Evolutionary conservation across 1,284 basidiomycete species (phyloP).

Genomic region (Cryptococcus wingfieldii): DNA sequence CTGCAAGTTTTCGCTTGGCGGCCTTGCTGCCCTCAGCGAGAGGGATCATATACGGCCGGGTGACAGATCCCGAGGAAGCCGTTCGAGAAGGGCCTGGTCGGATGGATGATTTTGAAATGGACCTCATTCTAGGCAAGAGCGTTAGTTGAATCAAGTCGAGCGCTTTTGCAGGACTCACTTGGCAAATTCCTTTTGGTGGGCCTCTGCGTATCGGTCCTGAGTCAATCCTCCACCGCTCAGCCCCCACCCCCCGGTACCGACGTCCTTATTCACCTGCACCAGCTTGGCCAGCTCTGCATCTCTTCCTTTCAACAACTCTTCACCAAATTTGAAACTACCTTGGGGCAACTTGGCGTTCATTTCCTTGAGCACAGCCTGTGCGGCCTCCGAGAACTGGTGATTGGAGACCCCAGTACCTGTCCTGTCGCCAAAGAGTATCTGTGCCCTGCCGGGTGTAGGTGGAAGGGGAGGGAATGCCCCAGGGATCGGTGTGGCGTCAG

Average conservation of each 20-base stretch:
- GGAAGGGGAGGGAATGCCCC: constrained; percentile 18
- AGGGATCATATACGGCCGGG: neutral
- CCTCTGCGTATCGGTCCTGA: constrained; percentile 35
- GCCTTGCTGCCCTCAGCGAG: neutral
- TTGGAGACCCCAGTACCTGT: constrained; percentile 19
- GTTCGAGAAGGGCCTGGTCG: neutral
- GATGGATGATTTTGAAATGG: constrained; percentile 20
- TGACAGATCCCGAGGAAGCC: constrained; percentile 1
- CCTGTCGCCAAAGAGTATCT: constrained; percentile 28
- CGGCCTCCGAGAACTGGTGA: constrained; percentile 34
- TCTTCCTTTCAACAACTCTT: constrained; percentile 43
- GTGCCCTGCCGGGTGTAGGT: constrained; percentile 7
- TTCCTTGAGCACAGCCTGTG: constrained; percentile 32
- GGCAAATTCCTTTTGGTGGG: constrained; percentile 41
- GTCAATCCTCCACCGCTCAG: constrained; percentile 10
- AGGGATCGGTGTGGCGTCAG: constrained; percentile 10
- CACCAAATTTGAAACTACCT: constrained; percentile 19
- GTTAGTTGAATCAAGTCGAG: neutral
- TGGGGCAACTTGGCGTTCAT: constrained; percentile 41
- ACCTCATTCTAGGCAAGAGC: constrained; percentile 24
- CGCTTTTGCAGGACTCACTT: constrained; percentile 21
- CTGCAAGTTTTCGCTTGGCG: constrained; percentile 22
- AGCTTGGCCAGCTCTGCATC: constrained; percentile 35
- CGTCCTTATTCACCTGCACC: constrained; percentile 24
- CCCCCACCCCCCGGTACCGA: constrained; percentile 37